Evolutionary conservation across 225 moss, liverwort and hornwort species (phyloP).

Genomic region (Pleurozium schreberi): DNA sequence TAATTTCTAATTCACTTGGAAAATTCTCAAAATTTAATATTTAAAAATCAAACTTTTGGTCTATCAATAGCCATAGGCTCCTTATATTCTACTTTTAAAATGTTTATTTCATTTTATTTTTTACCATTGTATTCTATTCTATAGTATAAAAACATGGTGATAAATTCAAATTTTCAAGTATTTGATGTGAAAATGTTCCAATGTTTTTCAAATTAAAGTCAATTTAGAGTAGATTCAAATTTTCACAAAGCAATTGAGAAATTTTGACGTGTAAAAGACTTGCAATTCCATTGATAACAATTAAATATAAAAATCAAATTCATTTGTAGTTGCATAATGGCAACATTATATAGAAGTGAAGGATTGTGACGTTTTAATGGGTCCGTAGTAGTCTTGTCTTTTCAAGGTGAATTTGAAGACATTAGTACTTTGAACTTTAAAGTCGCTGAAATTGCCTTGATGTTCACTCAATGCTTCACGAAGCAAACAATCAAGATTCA

Average conservation of each 20-base stretch:
- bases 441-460: not conserved
- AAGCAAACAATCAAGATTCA: not conserved
- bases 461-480: not conserved
- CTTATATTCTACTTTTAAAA: not conserved
- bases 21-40: not conserved
- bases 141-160: not conserved
- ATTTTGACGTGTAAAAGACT: no score
- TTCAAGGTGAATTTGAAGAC: not conserved
- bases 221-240: rapidly evolving
- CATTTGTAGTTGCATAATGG: no score
- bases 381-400: not conserved
- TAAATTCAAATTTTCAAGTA: not conserved
- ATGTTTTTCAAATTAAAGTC: no score
- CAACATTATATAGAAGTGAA: not conserved
- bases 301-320: not conserved
- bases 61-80: rapidly evolving
- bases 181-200: not conserved
- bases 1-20: not conserved
- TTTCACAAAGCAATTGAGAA: not conserved
- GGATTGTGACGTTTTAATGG: no score
- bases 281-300: rapidly evolving
- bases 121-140: not conserved
- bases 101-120: not conserved
- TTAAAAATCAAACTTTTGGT: not conserved
- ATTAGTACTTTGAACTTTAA: no score